Evolutionary conservation across 768 basidiomycete species (phyloP), one percentile per base, ranked within the genome.

Genomic region (Xerocomellus dryophilus): DNA sequence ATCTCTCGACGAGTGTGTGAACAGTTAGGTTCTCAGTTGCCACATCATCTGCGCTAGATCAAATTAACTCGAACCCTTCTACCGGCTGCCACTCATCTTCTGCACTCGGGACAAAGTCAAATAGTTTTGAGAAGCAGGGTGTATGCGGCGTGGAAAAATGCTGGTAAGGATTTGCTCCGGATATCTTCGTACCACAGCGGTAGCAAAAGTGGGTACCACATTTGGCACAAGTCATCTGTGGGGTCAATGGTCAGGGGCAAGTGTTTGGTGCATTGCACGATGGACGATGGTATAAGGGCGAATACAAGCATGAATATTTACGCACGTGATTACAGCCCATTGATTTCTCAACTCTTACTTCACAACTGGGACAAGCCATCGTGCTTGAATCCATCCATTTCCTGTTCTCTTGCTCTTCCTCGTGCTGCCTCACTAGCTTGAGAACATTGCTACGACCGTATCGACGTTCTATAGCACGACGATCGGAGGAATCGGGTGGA

Each of bases 291-390:
- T 12, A 4, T 18, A 32, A 44, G 21, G 20, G 35, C 12, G 11
- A 21, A 29, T 7, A 17, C 35, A 32, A 21, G 15, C 2, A 11
- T 12, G 32, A 31, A 41, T 18, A 46, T 3, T 43, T 41, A 74
- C 85, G 57, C 73, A 93, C 92, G 72, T 96, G 93, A 69, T 95
- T 95, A 72, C 93, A 95, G 2, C 93, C 93, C 54, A 78, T 60
- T 17, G 77, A 80, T 71, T 91, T 90, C 71, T 90, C 87, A 11
- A 93, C 86, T 54, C 80, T 75, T 14, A 89, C 78, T 6, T 71
- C 61, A 71, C 93, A 95, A 6, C 83, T 83, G 5, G 92, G 88
- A 65, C 89, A 90, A 18, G 75, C 73, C 70, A 78, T 86, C 11
- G 93, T 89, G 39, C 80, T 82, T 32, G 73, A 65, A 27, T 83